A percentile compares a stretch with the other conserved stretches of the same genome.
Conservation (phyloP, 2,329 filamentous ascomycete genomes). For the Geoglossum cookeanum region DNA sequence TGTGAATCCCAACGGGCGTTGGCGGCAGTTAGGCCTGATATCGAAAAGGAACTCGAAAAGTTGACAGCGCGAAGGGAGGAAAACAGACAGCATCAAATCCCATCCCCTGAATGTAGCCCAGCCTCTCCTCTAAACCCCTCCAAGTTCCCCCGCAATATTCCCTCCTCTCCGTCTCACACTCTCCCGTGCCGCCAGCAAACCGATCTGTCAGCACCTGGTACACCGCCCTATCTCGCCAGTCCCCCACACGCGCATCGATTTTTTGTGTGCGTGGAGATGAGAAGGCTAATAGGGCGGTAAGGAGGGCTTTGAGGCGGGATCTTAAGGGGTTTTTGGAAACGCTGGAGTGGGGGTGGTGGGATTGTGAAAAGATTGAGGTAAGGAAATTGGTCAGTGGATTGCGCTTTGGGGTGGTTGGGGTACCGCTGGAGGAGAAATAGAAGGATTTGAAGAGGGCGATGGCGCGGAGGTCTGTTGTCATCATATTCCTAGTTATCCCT, state of each 20-base stretch:
- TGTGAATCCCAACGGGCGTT: background rate
- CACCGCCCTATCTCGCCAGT: background rate
- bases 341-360: no score
- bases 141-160: constrained; percentile 22
- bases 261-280: background rate
- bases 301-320: background rate
- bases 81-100: constrained; percentile 20
- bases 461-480: no score
- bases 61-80: background rate
- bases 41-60: background rate
- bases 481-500: no score
- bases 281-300: background rate
- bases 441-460: no score
- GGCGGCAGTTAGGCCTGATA: no score
- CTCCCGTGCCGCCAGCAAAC: constrained; percentile 15
- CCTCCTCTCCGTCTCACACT: constrained; percentile 13
- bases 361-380: no score
- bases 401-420: no score
- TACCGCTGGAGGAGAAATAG: no score
- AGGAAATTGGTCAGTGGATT: no score
- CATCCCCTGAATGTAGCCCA: constrained; percentile 25
- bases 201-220: constrained; percentile 11
- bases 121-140: constrained; percentile 21
- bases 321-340: background rate
- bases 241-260: background rate